Conservation (phyloP, 352 stramenopile genomes). For the Achlya hypogyna region DNA sequence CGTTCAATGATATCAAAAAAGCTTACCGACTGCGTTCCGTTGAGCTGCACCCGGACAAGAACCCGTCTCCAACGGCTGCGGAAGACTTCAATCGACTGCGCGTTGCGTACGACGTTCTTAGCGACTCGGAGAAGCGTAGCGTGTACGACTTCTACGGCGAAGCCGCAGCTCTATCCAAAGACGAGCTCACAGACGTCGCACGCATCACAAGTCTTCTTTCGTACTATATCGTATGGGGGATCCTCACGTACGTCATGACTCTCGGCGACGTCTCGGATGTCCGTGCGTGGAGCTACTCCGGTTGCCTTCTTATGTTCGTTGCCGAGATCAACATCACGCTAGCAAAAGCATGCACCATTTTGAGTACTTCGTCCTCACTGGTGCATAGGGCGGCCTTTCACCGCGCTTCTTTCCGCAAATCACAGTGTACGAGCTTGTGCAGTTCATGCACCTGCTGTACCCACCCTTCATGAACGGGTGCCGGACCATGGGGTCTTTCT, state of each 20-base stretch:
- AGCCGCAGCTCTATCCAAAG: slow-evolving; percentile 69
- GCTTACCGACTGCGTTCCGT: slow-evolving; percentile 93
- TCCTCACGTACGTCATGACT: slow-evolving; percentile 94
- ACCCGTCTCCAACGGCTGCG: slow-evolving; percentile 83
- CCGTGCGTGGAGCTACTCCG: slow-evolving; percentile 90
- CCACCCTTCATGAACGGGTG: slow-evolving; percentile 95
- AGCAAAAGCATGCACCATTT: slow-evolving; percentile 28
- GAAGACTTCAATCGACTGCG: slow-evolving; percentile 92
- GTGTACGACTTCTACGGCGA: slow-evolving; percentile 96
- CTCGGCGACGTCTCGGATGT: slow-evolving; percentile 86
- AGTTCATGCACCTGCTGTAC: slow-evolving; percentile 89
- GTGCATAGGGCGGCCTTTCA: slow-evolving; percentile 48
- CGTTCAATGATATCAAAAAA: slow-evolving; percentile 92
- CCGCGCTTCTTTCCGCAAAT: slow-evolving; percentile 60
- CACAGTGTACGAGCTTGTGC: slow-evolving; percentile 88
- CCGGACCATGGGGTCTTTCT: slow-evolving; percentile 89
- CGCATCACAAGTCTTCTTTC: slow-evolving; percentile 86
- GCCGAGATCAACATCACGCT: slow-evolving; percentile 89
- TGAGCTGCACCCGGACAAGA: slow-evolving; percentile 96
- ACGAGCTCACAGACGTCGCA: slow-evolving; percentile 82
- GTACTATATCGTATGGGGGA: slow-evolving; percentile 93
- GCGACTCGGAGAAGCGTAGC: slow-evolving; percentile 87
- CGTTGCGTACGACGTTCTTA: slow-evolving; percentile 88
- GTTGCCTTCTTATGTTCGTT: slow-evolving; percentile 89
- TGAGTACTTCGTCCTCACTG: slow-evolving; percentile 40